Conservation (phyloP, 257 asterid species). For the Gentiana macrophylla region DNA sequence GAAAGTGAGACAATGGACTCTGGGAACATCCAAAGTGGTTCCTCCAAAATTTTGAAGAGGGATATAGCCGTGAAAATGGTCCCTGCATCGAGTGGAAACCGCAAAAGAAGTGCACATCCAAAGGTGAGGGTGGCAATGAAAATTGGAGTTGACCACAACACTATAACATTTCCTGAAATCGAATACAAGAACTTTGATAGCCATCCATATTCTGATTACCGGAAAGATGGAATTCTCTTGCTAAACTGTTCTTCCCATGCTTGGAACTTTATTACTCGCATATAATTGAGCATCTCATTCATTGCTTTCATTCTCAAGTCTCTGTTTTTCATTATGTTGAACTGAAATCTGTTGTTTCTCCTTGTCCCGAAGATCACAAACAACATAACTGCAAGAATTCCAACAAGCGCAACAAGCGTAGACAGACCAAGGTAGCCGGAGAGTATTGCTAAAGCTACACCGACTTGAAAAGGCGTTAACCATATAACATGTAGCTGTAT, state of each 20-base stretch:
- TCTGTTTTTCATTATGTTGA: constrained; percentile 60
- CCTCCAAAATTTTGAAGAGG: constrained; percentile 68
- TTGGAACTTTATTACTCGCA: constrained; percentile 89
- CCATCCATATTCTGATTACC: constrained; percentile 63
- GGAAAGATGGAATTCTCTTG: constrained; percentile 59
- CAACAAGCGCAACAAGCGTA: constrained; percentile 37
- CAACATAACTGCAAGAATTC: constrained; percentile 31
- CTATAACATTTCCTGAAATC: constrained; percentile 44
- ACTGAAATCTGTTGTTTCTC: constrained; percentile 56
- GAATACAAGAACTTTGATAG: constrained; percentile 62
- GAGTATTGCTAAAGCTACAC: constrained; percentile 53
- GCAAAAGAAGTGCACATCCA: constrained; percentile 54
- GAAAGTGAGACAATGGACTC: constrained; percentile 92
- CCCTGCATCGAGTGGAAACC: constrained; percentile 60
- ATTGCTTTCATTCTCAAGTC: constrained; percentile 87
- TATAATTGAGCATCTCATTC: constrained; percentile 85
- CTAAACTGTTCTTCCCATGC: constrained; percentile 96
- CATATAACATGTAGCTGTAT: constrained; percentile 71
- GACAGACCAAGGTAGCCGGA: constrained; percentile 54
- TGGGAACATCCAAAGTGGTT: constrained; percentile 80
- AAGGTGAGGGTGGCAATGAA: constrained; percentile 62
- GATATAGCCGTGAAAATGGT: constrained; percentile 78
- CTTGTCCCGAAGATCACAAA: constrained; percentile 49
- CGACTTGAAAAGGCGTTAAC: constrained; percentile 79
- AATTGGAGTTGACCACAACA: constrained; percentile 77